Evolutionary conservation across 768 basidiomycete genomes (phyloP).

Genomic region (Tephrocybe sp.): DNA sequence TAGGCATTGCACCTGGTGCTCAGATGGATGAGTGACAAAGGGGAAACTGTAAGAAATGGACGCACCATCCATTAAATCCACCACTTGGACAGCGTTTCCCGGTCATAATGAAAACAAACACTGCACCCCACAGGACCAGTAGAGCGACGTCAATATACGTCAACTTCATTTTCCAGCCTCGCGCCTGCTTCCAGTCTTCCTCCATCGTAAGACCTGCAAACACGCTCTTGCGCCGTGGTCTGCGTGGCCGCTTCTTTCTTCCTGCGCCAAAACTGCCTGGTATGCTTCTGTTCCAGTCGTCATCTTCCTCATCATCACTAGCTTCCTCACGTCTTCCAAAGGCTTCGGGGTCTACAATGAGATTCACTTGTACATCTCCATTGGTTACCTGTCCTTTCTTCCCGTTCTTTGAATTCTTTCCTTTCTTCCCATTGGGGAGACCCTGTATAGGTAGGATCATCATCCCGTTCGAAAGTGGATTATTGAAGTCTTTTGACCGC

Average conservation of each 20-base stretch:
- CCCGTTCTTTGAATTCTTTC: constrained; percentile 31
- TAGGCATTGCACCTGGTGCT: constrained; percentile 67
- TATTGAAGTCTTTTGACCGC: constrained; percentile 29
- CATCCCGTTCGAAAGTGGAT: constrained; percentile 41
- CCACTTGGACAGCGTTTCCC: constrained; percentile 68
- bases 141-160: constrained; percentile 48
- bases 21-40: neutral
- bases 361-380: constrained; percentile 66
- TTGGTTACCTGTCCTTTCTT: constrained; percentile 38
- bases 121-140: constrained; percentile 54
- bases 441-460: constrained; percentile 67
- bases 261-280: constrained; percentile 34
- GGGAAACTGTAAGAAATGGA: constrained; percentile 5
- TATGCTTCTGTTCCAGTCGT: constrained; percentile 34
- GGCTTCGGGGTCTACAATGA: constrained; percentile 68
- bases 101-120: constrained; percentile 59
- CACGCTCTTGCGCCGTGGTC: constrained; percentile 45
- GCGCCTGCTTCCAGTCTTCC: constrained; percentile 57
- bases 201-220: constrained; percentile 66
- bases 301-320: constrained; percentile 35
- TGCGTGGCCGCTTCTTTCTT: constrained; percentile 29
- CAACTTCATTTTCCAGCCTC: constrained; percentile 53
- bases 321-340: constrained; percentile 43
- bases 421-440: constrained; percentile 43
- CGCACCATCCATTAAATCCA: constrained; percentile 62